Base-by-base conservation (phyloP, 2,329 filamentous ascomycete species). In the Pyrenophora graminea region DNA sequence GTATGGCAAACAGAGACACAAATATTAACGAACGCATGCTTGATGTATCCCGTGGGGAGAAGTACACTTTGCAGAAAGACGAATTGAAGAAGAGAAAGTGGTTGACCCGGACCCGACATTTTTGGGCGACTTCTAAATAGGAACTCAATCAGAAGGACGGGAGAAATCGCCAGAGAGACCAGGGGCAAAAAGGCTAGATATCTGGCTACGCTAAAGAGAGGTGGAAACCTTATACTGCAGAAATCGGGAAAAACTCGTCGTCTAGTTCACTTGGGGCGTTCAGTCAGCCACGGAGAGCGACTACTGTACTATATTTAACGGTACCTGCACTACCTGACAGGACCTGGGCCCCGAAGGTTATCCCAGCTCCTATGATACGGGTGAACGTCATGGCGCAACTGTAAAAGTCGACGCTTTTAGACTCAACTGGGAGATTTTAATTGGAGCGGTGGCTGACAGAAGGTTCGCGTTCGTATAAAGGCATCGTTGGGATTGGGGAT, bases 11-110 rank as follows among this genome's bases (percentile, higher is more conserved):
- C 6, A 52, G 10, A 9, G 34, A 33, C 7, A 52, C 30, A 18
- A 52, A 33, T 31, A 52, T 43, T 3, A 48, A 48, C 10, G 45
- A 33, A 15, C 34, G 49, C 49, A 52, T 52, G 21, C 17, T 52
- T 34, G 32, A 42, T 30, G 44, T 33, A 27, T 37, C 27, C 21
- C 17, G 10, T 30, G 10, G 23, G 15, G 8, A 43, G 18, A 30
- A 17, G 33, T 12, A 18, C 0, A 6, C 6, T 34, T 32, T 10
- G 33, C 3, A 44, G 34, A 31, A 12, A 12, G 5, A 41, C 9
- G 19, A 17, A 25, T 25, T 8, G 17, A 34, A 33, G 42, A 6
- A 40, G 21, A n/a, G 8, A 39, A 17, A 32, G 39, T 12, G 45
- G 33, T 39, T 39, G n/a, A 21, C 19, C 19, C 2, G 5, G 19